Evolutionary conservation across 768 basidiomycete genomes (phyloP).

Genomic region (Kwoniella sp.): DNA sequence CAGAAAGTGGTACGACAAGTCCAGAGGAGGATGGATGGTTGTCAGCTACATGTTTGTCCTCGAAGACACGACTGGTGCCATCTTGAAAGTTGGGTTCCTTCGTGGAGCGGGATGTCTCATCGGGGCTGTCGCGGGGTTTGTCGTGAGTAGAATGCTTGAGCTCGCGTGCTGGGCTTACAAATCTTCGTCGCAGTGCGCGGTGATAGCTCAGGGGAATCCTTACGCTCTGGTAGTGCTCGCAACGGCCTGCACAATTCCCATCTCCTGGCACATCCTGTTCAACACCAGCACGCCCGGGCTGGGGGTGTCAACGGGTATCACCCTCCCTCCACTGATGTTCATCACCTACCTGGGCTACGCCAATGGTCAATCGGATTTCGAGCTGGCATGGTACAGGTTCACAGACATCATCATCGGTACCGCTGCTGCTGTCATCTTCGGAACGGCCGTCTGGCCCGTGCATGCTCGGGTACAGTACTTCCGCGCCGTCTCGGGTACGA

Average conservation of each 20-base stretch:
- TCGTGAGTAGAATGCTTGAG: slow-evolving; percentile 29
- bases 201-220: slow-evolving; percentile 44
- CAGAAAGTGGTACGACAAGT: slow-evolving; percentile 34
- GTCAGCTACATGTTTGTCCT: slow-evolving; percentile 48
- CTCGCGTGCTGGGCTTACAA: not conserved
- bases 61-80: slow-evolving; percentile 49
- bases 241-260: slow-evolving; percentile 40
- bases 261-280: slow-evolving; percentile 47
- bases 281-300: slow-evolving; percentile 25
- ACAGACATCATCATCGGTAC: slow-evolving; percentile 47
- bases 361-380: slow-evolving; percentile 27
- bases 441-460: slow-evolving; percentile 45
- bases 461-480: slow-evolving; percentile 47
- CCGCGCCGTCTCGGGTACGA: slow-evolving; percentile 27
- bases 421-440: slow-evolving; percentile 47
- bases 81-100: slow-evolving; percentile 43
- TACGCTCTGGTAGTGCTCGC: slow-evolving; percentile 44
- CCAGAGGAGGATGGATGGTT: slow-evolving; percentile 46
- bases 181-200: slow-evolving; percentile 24
- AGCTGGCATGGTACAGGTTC: slow-evolving; percentile 43
- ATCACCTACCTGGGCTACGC: slow-evolving; percentile 38
- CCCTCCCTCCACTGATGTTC: slow-evolving; percentile 49
- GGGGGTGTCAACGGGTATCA: slow-evolving; percentile 44
- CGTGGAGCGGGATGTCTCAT: slow-evolving; percentile 45
- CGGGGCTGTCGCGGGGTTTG: slow-evolving; percentile 43